phyloP scores from a whole-genome alignment of 2,329 filamentous ascomycete species.

The Aureobasidium sp. region DNA sequence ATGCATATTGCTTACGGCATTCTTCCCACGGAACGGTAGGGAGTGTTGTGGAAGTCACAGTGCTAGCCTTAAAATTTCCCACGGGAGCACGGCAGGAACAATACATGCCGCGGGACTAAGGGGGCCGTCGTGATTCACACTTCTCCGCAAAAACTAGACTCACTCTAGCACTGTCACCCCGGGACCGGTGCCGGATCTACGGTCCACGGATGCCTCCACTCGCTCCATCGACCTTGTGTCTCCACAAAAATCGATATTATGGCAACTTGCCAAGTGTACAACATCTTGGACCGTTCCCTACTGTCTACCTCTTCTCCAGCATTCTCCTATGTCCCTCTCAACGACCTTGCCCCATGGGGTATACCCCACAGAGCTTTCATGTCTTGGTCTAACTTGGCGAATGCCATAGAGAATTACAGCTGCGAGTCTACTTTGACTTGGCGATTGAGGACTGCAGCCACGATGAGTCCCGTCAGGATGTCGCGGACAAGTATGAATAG shows the following conservation, averaged over 20 bases:
- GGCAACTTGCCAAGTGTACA: background rate
- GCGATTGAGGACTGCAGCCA: background rate
- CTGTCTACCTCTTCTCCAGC: background rate
- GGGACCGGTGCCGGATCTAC: too few relatives aligned
- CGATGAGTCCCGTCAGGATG: background rate
- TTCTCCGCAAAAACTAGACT: too few relatives aligned
- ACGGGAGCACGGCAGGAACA: too few relatives aligned
- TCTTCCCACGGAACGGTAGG: too few relatives aligned
- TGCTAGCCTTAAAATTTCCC: too few relatives aligned
- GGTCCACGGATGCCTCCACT: too few relatives aligned
- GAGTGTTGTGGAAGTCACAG: too few relatives aligned
- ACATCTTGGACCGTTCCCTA: background rate
- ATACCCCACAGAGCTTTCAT: background rate
- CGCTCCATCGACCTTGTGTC: background rate
- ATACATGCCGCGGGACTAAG: too few relatives aligned
- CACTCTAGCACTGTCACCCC: too few relatives aligned
- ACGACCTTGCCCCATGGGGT: background rate
- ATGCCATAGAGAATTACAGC: background rate
- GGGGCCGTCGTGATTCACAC: too few relatives aligned
- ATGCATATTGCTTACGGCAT: too few relatives aligned
- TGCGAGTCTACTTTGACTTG: background rate
- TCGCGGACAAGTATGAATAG: background rate
- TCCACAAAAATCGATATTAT: background rate
- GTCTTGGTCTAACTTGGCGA: background rate
- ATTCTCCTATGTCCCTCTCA: background rate